Percentiles rank a stretch among this genome's conserved stretches.
These are phyloP conservation scores for Stenocarpella maydis DNA, from an alignment of 2,329 filamentous ascomycete species.

Conservation along the genomic window DNA sequence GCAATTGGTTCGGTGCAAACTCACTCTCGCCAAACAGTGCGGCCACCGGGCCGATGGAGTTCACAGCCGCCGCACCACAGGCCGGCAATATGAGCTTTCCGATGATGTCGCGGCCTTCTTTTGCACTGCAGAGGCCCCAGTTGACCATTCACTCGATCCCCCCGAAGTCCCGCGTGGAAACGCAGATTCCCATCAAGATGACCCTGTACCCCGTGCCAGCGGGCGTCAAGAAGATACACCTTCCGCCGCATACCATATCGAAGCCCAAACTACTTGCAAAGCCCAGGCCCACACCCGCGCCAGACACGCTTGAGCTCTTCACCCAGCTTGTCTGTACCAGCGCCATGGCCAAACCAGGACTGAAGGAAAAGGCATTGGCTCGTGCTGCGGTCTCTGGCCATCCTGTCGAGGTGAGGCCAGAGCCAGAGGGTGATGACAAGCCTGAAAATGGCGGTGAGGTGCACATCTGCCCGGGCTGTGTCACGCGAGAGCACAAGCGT, in stretches of 20 bases:
- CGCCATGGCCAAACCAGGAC: constrained; percentile 79
- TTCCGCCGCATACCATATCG: constrained; percentile 90
- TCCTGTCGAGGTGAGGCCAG: constrained; percentile 41
- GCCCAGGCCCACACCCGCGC: constrained; percentile 67
- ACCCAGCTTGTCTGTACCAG: constrained; percentile 90
- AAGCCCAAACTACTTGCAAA: constrained; percentile 92
- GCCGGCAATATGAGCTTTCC: constrained; percentile 28
- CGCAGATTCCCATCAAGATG: constrained; percentile 90
- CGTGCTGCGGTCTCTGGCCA: constrained; percentile 58
- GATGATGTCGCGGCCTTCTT: constrained; percentile 22
- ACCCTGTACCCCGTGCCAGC: constrained; percentile 78
- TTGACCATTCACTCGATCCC: constrained; percentile 64
- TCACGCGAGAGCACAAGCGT: constrained; percentile 88
- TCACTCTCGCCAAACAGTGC: constrained; percentile 42
- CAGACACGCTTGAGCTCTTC: constrained; percentile 81
- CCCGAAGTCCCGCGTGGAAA: constrained; percentile 91
- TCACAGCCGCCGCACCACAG: neutral
- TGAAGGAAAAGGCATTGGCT: constrained; percentile 72
- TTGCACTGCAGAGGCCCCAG: constrained; percentile 37
- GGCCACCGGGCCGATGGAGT: constrained; percentile 43
- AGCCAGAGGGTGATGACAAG: constrained; percentile 69
- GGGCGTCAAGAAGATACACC: constrained; percentile 80
- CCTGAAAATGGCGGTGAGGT: constrained; percentile 93
- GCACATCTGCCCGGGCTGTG: constrained; percentile 90
- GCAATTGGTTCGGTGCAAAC: constrained; percentile 31